These are phyloP conservation scores for Geranium brycei DNA, from an alignment of 345 rosid species.

Conservation along the genomic window DNA sequence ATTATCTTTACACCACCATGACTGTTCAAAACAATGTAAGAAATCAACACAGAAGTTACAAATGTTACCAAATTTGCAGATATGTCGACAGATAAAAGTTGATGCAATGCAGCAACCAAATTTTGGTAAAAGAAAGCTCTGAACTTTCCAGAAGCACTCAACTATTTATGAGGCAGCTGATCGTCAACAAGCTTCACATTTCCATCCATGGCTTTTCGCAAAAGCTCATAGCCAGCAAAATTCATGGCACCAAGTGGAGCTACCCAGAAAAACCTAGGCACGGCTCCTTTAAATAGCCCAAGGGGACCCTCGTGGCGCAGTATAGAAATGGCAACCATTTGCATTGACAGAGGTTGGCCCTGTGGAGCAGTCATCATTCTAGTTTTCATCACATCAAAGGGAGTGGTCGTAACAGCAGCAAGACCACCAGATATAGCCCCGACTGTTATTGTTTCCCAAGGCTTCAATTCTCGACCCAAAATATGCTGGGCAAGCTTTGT, in stretches of 20 bases:
- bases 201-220: slow-evolving; percentile 74
- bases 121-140: slow-evolving; percentile 9
- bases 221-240: slow-evolving; percentile 94
- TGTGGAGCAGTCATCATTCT: slow-evolving; percentile 95
- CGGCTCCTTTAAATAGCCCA: slow-evolving; percentile 86
- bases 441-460: slow-evolving; percentile 80
- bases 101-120: slow-evolving; percentile 7
- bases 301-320: slow-evolving; percentile 88
- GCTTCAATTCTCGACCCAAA: slow-evolving; percentile 74
- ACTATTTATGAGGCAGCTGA: slow-evolving; percentile 23
- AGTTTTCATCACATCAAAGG: slow-evolving; percentile 96
- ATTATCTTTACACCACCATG: no score
- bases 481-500: slow-evolving; percentile 55
- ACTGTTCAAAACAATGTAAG: no score
- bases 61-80: slow-evolving; percentile 4
- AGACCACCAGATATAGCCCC: slow-evolving; percentile 95
- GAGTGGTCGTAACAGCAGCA: slow-evolving; percentile 80
- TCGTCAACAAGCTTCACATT: slow-evolving; percentile 29
- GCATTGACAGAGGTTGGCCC: slow-evolving; percentile 69
- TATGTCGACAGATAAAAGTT: slow-evolving; percentile 24
- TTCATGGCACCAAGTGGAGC: slow-evolving; percentile 99
- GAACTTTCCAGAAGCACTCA: slow-evolving; percentile 16
- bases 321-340: slow-evolving; percentile 55
- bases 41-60: background rate
- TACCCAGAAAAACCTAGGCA: slow-evolving; percentile 94